Conservation (phyloP, 2,329 filamentous ascomycete species). For the Elsinoe arachidis region DNA sequence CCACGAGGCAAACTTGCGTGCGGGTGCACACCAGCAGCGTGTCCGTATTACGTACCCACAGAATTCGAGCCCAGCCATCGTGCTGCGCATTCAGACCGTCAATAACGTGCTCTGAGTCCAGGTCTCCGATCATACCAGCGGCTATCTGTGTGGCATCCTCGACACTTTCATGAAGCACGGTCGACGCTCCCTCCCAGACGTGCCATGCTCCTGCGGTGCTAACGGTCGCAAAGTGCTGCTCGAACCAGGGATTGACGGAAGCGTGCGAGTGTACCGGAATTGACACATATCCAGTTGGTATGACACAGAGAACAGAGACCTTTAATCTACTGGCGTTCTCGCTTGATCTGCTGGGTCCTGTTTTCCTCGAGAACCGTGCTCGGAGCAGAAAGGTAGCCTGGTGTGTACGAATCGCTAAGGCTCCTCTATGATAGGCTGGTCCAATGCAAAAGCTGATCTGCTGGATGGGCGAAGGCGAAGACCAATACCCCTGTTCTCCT, state of each 20-base stretch:
- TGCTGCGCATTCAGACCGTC: slow-evolving; percentile 27
- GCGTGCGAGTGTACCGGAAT: slow-evolving; percentile 48
- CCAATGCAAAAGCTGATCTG: slow-evolving; percentile 45
- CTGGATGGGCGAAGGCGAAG: slow-evolving; percentile 44
- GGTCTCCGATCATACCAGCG: slow-evolving; percentile 6
- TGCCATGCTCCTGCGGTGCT: slow-evolving; percentile 60
- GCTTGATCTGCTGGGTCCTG: neutral
- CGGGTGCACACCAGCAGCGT: slow-evolving; percentile 48
- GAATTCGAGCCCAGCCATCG: slow-evolving; percentile 44
- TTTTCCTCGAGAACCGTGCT: slow-evolving; percentile 28
- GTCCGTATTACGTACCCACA: slow-evolving; percentile 40
- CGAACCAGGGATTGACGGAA: slow-evolving; percentile 54
- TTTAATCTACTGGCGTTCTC: neutral
- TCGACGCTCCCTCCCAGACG: slow-evolving; percentile 51
- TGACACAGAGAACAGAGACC: slow-evolving; percentile 1
- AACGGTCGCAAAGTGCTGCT: slow-evolving; percentile 56
- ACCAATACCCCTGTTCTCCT: slow-evolving; percentile 48
- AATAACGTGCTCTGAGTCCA: slow-evolving; percentile 23
- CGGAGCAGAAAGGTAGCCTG: slow-evolving; percentile 42
- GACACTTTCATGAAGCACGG: slow-evolving; percentile 12
- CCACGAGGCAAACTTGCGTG: slow-evolving; percentile 28
- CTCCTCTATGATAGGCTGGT: slow-evolving; percentile 30
- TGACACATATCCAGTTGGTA: slow-evolving; percentile 10
- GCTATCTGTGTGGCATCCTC: slow-evolving; percentile 8
- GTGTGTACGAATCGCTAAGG: slow-evolving; percentile 44